Conservation (phyloP, 2,329 filamentous ascomycete species). For the Cryphonectria parasitica region DNA sequence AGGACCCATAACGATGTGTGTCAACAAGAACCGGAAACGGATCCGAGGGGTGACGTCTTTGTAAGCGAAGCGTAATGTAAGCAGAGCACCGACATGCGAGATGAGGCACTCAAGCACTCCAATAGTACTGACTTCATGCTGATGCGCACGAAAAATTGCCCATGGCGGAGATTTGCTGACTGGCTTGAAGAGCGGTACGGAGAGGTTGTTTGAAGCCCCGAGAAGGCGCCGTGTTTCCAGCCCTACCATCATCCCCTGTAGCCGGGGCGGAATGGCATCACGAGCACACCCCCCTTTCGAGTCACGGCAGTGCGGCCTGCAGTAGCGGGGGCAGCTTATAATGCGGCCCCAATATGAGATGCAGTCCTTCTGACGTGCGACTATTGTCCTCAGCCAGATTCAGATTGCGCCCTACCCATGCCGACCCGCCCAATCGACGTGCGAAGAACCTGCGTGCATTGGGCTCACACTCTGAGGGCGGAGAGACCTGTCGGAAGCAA, state of each 20-base stretch:
- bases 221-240: slow-evolving; percentile 3
- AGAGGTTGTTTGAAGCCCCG: slow-evolving; percentile 2
- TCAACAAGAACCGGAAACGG: background rate
- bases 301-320: slow-evolving; percentile 8
- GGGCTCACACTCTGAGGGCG: background rate
- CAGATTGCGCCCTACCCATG: background rate
- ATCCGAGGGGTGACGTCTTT: background rate
- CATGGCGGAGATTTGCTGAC: background rate
- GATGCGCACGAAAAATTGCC: background rate
- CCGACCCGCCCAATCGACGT: background rate
- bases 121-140: background rate
- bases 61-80: slow-evolving; percentile 2
- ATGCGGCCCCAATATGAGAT: background rate
- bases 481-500: background rate
- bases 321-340: background rate
- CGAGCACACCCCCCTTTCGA: background rate
- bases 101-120: slow-evolving; percentile 10
- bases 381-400: background rate
- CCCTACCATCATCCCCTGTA: slow-evolving; percentile 3
- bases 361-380: background rate
- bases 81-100: slow-evolving; percentile 4
- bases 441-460: background rate
- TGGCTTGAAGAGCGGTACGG: background rate
- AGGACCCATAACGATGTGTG: background rate
- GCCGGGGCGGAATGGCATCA: slow-evolving; percentile 5